Percentiles rank a stretch among this genome's conserved stretches.
Conservation (phyloP, 148 eudicot species). For the Fallopia convolvulus region DNA sequence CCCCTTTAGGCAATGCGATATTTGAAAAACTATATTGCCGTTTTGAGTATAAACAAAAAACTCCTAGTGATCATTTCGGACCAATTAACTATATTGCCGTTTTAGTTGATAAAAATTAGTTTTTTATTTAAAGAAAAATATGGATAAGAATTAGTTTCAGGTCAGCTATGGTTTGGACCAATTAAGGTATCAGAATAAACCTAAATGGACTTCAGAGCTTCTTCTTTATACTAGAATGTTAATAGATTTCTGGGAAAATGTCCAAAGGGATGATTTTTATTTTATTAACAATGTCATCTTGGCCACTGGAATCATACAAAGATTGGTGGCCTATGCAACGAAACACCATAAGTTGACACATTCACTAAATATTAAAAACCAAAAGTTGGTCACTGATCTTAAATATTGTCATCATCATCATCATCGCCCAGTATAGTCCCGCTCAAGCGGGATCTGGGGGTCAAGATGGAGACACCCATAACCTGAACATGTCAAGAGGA, state of each 20-base stretch:
- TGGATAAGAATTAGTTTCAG: not conserved
- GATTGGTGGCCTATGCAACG: not conserved
- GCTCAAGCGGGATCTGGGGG: too few relatives aligned
- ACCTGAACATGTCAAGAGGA: too few relatives aligned
- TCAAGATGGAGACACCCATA: too few relatives aligned
- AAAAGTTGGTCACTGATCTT: not conserved
- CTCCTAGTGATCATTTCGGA: not conserved
- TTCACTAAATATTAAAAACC: not conserved
- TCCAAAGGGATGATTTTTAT: not conserved
- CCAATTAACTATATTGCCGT: too few relatives aligned
- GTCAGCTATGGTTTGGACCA: not conserved
- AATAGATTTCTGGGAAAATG: not conserved
- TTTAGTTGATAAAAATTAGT: too few relatives aligned
- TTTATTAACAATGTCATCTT: not conserved
- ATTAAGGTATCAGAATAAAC: not conserved
- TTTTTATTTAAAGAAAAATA: too few relatives aligned
- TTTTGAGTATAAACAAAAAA: too few relatives aligned
- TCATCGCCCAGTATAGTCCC: too few relatives aligned
- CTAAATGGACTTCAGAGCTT: not conserved
- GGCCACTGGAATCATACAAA: not conserved
- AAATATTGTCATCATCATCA: too few relatives aligned
- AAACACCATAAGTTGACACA: not conserved
- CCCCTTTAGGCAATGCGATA: too few relatives aligned
- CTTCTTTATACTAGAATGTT: not conserved
- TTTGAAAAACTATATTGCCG: too few relatives aligned